Base-by-base conservation (phyloP, 352 stramenopile species). In the Globisporangium spinosum region DNA sequence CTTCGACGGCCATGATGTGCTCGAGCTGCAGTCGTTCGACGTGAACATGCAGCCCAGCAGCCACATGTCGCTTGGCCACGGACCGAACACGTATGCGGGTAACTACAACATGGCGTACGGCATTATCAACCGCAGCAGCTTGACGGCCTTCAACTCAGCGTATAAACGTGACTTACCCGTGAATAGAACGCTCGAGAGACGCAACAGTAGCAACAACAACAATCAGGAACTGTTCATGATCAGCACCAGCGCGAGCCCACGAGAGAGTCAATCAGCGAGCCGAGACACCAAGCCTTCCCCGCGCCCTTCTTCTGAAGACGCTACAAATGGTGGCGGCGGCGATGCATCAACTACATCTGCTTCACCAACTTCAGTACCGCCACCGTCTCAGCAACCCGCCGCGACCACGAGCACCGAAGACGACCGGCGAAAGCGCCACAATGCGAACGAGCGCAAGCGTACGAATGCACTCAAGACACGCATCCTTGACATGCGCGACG, bases 401-500 rank as follows among this genome's bases (percentile, higher is more conserved):
- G 27, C 25, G 22, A 15, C 20, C 9, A 12, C 34, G 7, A 53
- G 43, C 17, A 74, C 67, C 8, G 71, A 79, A 7, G 77, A 78
- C 38, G 72, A 86, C 62, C 79, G 83, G 0, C 75, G 78, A 29
- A 74, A 76, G 64, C 73, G 79, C 5, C 83, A 87, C 70, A 91
- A 91, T 54, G 75, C 76, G 25, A 90, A 87, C 49, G 83, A 91
- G 58, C 75, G 83, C 12, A 70, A 72, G 34, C 83, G 83, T 64
- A 87, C 77, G 20, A 83, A 85, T 43, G 79, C 79, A 49, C 67
- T 85, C 34, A 85, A 80, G 74, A 79, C 73, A 49, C 79, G 77
- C 22, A 78, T 85, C 35, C 12, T 79, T 51, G 54, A 65, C 35
- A 85, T 85, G 73, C 75, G 80, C 32, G 74, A 87, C 43, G 69